Percentiles rank a stretch among this genome's conserved stretches.
Evolutionary conservation across 2,329 filamentous ascomycete genomes (phyloP).

Genomic region (Magnaporthiopsis incrustans): DNA sequence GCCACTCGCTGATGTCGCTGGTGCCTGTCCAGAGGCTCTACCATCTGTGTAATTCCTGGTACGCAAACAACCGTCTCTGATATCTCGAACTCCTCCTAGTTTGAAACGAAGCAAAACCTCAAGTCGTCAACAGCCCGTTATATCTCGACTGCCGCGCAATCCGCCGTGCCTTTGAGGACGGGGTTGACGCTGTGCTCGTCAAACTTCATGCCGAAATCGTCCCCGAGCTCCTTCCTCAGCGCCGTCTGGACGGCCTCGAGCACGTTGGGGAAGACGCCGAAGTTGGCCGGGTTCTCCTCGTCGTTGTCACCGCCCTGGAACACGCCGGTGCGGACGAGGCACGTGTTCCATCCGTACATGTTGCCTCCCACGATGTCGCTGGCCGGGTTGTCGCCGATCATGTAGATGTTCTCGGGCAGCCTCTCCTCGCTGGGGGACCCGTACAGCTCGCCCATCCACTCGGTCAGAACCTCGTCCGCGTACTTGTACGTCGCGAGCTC

Average conservation of each 20-base stretch:
- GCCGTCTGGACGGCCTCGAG: constrained; percentile 62
- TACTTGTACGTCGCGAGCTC: constrained; percentile 72
- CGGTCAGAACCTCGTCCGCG: constrained; percentile 63
- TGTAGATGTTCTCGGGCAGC: constrained; percentile 64
- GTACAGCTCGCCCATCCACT: constrained; percentile 71
- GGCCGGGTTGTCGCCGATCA: constrained; percentile 68
- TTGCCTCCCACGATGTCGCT: constrained; percentile 70
- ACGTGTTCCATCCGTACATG: constrained; percentile 78
- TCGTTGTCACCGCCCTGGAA: constrained; percentile 73
- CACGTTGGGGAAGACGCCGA: constrained; percentile 68
- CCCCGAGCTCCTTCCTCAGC: constrained; percentile 60
- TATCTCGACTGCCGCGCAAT: constrained; percentile 6
- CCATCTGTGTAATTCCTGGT: neutral
- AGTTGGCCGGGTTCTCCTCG: constrained; percentile 67
- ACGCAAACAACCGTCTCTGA: neutral
- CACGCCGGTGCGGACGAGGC: constrained; percentile 68
- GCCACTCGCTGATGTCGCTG: neutral
- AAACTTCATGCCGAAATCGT: constrained; percentile 67
- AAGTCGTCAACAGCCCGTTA: neutral
- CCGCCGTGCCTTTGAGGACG: constrained; percentile 35
- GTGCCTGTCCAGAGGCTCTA: neutral
- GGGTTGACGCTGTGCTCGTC: constrained; percentile 61
- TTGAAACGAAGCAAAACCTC: neutral
- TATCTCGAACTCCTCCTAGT: neutral
- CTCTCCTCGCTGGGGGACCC: constrained; percentile 47